phyloP scores from a whole-genome alignment of 179 eudicot genomes.

The Beta macrorhiza region DNA sequence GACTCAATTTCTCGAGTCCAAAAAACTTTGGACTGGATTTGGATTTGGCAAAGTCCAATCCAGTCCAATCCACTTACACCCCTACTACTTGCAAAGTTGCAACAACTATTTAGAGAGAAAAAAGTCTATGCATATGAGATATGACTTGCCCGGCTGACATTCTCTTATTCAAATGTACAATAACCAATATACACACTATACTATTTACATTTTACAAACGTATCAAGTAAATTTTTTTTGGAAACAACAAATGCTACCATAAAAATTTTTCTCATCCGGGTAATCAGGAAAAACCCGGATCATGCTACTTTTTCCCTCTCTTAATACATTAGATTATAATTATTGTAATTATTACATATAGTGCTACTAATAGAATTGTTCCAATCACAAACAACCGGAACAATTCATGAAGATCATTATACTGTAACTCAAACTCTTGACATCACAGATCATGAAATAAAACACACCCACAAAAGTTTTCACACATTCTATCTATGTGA shows the following conservation, averaged over 20 bases:
- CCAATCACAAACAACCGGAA: neutral
- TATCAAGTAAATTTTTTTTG: neutral
- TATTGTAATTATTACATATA: neutral
- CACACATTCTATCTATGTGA: slow-evolving; percentile 22
- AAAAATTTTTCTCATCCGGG: slow-evolving; percentile 12
- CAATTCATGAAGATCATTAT: neutral
- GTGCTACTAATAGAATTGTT: neutral
- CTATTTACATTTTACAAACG: slow-evolving; percentile 8
- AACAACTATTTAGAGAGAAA: neutral
- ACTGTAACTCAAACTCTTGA: slow-evolving; percentile 6
- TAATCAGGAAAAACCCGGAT: slow-evolving; percentile 12
- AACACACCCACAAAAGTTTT: neutral
- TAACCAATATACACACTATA: neutral
- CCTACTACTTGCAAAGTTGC: no score
- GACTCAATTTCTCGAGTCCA: no score
- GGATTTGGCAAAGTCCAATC: no score
- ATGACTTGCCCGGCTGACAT: neutral
- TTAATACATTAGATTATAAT: neutral
- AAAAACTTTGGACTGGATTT: no score
- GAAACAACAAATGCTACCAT: neutral
- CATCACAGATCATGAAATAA: neutral
- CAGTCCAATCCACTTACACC: no score
- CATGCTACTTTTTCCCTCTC: slow-evolving; percentile 13
- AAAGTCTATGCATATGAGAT: neutral
- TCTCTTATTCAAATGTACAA: slow-evolving; percentile 10